Conservation (phyloP, 805 yeast species). For the Candida maris region DNA sequence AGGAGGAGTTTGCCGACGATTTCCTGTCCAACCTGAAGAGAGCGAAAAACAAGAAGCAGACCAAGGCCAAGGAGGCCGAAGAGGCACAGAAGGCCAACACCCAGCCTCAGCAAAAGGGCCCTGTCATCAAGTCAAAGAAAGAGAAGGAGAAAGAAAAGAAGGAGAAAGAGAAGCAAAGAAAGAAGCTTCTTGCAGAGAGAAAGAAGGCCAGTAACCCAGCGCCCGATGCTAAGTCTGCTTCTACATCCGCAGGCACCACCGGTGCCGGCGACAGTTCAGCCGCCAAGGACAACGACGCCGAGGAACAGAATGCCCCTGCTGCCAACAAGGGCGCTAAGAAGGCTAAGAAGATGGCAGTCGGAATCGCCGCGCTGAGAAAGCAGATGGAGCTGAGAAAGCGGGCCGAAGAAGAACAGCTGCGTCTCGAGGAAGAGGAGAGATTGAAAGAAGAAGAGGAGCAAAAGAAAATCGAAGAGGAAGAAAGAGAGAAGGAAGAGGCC, state of each 20-base stretch:
- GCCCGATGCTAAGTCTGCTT: slow-evolving; percentile 13
- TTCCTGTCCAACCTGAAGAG: slow-evolving; percentile 80
- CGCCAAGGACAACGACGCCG: slow-evolving; percentile 32
- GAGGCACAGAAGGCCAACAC: slow-evolving; percentile 36
- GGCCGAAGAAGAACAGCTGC: slow-evolving; percentile 76
- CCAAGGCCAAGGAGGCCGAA: slow-evolving; percentile 59
- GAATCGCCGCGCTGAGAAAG: slow-evolving; percentile 84
- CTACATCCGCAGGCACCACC: slow-evolving; percentile 13
- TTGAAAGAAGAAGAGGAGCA: slow-evolving; percentile 48
- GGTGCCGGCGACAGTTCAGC: slow-evolving; percentile 40
- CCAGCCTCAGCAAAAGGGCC: slow-evolving; percentile 39
- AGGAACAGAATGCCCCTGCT: slow-evolving; percentile 34
- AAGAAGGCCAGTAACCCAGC: slow-evolving; percentile 56
- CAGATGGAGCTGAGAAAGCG: slow-evolving; percentile 88
- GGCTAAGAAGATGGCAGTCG: slow-evolving; percentile 81
- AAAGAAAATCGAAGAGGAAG: slow-evolving; percentile 53
- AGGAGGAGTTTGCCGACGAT: slow-evolving; percentile 54
- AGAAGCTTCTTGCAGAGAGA: slow-evolving; percentile 84
- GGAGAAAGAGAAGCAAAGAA: slow-evolving; percentile 83
- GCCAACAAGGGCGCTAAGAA: slow-evolving; percentile 33
- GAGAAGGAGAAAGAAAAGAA: slow-evolving; percentile 95
- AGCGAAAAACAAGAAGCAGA: slow-evolving; percentile 74
- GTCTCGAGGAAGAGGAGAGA: slow-evolving; percentile 67
- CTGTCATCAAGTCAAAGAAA: slow-evolving; percentile 82
- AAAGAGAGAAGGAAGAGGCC: slow-evolving; percentile 57